A percentile compares a stretch with the other conserved stretches of the same genome.
Conservation (phyloP, 345 rosid genomes). For the Lumnitzera racemosa region DNA sequence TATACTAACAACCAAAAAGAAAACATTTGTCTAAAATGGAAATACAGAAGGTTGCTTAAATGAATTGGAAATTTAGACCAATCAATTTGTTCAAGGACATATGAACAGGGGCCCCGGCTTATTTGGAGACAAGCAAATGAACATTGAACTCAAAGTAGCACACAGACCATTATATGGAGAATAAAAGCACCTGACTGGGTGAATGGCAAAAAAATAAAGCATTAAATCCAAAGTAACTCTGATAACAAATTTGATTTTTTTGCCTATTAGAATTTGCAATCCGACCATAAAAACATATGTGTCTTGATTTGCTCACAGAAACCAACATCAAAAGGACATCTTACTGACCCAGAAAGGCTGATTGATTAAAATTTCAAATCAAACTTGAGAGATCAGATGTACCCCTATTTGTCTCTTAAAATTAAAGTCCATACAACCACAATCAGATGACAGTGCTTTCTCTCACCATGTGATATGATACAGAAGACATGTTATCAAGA, state of each 20-base stretch:
- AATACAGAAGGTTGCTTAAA: neutral
- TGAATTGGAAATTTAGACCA: too few relatives aligned
- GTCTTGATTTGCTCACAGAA: neutral
- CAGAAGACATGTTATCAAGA: too few relatives aligned
- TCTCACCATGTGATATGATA: too few relatives aligned
- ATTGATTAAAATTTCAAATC: too few relatives aligned
- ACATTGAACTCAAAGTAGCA: too few relatives aligned
- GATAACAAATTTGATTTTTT: neutral
- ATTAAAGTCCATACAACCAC: neutral
- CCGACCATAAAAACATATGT: neutral
- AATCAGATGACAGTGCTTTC: too few relatives aligned
- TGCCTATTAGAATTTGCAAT: neutral
- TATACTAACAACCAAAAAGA: neutral
- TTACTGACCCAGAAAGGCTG: too few relatives aligned
- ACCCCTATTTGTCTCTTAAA: neutral
- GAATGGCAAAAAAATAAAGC: conserved; percentile 10
- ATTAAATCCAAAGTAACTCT: neutral
- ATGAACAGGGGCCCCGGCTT: too few relatives aligned
- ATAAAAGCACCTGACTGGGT: conserved; percentile 5
- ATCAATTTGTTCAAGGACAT: too few relatives aligned
- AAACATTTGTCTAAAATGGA: neutral
- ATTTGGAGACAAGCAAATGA: too few relatives aligned
- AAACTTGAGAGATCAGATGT: too few relatives aligned
- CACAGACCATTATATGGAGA: neutral
- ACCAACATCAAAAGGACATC: too few relatives aligned